Evolutionary conservation across 345 rosid species (phyloP), one percentile per base, ranked within the genome.

Genomic region (Excoecaria cochinchinensis): DNA sequence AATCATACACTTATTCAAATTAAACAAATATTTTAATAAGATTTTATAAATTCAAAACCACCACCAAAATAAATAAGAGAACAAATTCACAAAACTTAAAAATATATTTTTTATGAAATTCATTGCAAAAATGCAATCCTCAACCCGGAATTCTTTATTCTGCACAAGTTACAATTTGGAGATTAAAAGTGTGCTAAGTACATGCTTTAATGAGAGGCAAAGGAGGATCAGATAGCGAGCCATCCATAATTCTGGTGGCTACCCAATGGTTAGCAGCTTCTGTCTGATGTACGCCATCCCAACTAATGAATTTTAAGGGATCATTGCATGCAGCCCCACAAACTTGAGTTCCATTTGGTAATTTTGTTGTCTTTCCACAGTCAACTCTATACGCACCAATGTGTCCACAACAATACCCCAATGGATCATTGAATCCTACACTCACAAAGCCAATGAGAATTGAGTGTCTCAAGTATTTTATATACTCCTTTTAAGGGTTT

Each of bases 211-310:
- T 65, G 22, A 82, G 22, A 44, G 83, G 74, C 56, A 55, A 70
- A 6, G 80, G 70, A 55, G 84, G 85, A 16, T 80, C 85, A 12
- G 87, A 79, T 31, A 75, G 42, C 17, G 74, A 75, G 25, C 87
- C 85, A 77, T 80, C 67, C 21, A 73, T 15, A 19, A 77, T 76
- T 36, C 46, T 57, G 15, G 72, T 48, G 51, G 87, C 85, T 31
- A 82, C 50, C 80, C 84, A 79, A 22, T 51, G 62, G 19, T 78
- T 82, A 10, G 85, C 84, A 57, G 84, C 85, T 36, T 85, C 77
- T 36, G 85, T 74, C 42, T 80, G 70, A 71, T 85, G 85, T 24
- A 70, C 2, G 22, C 85, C 67, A 68, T 85, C 87, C 87, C 85
- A 82, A 48, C 77, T 80, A 36, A 85, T 71, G 25, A 70, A 70